These are phyloP conservation scores for Colletotrichum lupini DNA, from an alignment of 2,329 filamentous ascomycete genomes.

Conservation along the genomic window DNA sequence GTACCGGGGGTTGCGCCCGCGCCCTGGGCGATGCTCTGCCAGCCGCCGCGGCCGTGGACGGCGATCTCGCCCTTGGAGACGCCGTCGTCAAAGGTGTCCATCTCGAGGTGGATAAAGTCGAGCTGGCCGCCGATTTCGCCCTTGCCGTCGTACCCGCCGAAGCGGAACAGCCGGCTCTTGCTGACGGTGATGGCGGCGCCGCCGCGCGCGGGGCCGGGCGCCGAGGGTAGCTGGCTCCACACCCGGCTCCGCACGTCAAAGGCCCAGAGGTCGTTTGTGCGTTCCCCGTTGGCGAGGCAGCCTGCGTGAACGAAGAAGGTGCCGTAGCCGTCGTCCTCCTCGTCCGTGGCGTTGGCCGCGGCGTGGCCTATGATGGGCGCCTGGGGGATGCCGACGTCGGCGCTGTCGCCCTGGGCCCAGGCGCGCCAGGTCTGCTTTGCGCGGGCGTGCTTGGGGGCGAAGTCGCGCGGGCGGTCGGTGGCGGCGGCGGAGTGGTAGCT, in stretches of 20 bases:
- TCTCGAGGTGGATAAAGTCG: conserved; percentile 70
- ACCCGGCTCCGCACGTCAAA: conserved; percentile 73
- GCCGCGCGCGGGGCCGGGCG: conserved; percentile 74
- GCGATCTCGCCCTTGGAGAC: conserved; percentile 60
- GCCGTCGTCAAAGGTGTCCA: conserved; percentile 66
- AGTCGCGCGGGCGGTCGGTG: conserved; percentile 66
- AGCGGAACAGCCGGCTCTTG: conserved; percentile 76
- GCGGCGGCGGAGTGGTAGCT: conserved; percentile 76
- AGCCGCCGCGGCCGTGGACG: conserved; percentile 61
- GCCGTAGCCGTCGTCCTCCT: conserved; percentile 71
- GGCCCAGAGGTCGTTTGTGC: conserved; percentile 78
- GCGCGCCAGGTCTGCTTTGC: conserved; percentile 62
- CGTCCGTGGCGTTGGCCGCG: conserved; percentile 67
- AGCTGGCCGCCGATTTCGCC: conserved; percentile 77
- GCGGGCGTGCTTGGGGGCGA: conserved; percentile 47
- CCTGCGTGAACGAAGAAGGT: conserved; percentile 84
- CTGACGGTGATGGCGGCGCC: conserved; percentile 75
- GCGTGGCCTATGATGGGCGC: conserved; percentile 67
- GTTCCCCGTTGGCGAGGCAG: conserved; percentile 70
- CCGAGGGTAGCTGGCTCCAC: conserved; percentile 76
- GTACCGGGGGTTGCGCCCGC: conserved; percentile 33
- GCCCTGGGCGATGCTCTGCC: conserved; percentile 62
- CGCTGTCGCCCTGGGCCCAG: conserved; percentile 66
- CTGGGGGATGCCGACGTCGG: conserved; percentile 68
- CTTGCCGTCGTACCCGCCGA: conserved; percentile 82